Conservation (phyloP, 2,329 filamentous ascomycete genomes). For the Coniochaeta prunicola region DNA sequence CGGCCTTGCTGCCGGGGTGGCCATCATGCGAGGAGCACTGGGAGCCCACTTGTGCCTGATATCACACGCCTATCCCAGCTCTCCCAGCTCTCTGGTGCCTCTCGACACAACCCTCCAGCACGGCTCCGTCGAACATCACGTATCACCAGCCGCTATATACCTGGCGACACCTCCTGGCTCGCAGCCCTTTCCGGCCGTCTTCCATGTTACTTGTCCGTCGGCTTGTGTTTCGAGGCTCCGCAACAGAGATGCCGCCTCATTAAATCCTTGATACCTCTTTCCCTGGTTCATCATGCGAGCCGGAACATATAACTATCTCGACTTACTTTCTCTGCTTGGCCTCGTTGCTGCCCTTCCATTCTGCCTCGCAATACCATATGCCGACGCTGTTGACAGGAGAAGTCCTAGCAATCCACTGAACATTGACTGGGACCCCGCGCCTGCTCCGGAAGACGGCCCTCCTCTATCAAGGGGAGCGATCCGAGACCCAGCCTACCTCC, state of each 20-base stretch:
- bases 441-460: constrained; percentile 53
- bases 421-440: constrained; percentile 50
- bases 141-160: constrained; percentile 54
- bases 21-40: neutral
- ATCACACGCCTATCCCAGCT: neutral
- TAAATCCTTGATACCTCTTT: constrained; percentile 18
- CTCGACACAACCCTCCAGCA: constrained; percentile 9
- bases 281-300: constrained; percentile 32
- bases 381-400: constrained; percentile 6
- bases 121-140: constrained; percentile 12
- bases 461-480: constrained; percentile 50
- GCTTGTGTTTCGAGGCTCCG: constrained; percentile 43
- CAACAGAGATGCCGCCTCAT: constrained; percentile 27
- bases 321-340: constrained; percentile 16
- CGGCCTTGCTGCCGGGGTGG: neutral
- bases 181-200: constrained; percentile 29
- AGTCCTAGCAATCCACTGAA: constrained; percentile 27
- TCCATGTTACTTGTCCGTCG: constrained; percentile 39
- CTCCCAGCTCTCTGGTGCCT: neutral
- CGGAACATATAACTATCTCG: constrained; percentile 18
- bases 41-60: neutral
- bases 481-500: constrained; percentile 59
- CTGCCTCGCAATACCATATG: constrained; percentile 19
- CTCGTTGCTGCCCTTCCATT: constrained; percentile 12
- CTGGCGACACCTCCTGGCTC: constrained; percentile 20